Evolutionary conservation across 2,329 filamentous ascomycete genomes (phyloP).

Genomic region (Ilyonectria destructans): DNA sequence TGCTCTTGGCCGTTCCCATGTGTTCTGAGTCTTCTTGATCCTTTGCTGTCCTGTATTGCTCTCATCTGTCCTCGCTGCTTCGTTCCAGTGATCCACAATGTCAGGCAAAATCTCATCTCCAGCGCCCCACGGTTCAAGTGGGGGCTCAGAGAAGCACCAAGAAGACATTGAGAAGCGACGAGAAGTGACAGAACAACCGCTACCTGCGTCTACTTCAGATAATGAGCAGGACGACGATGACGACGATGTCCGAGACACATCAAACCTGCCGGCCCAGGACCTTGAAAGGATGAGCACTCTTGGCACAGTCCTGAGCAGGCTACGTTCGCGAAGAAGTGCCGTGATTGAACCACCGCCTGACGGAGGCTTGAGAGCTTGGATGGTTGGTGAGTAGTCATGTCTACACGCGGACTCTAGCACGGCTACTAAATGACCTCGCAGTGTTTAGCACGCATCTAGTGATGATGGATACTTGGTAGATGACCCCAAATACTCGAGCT

Average conservation of each 20-base stretch:
- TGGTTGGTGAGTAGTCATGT: conserved; percentile 54
- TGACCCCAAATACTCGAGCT: not conserved
- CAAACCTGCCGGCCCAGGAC: conserved; percentile 7
- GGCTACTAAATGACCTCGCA: conserved; percentile 8
- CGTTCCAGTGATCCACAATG: conserved; percentile 12
- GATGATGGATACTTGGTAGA: conserved; percentile 66
- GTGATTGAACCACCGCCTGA: conserved; percentile 64
- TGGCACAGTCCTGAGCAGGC: conserved; percentile 21
- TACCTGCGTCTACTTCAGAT: not conserved
- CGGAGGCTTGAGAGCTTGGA: conserved; percentile 65
- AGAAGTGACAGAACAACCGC: conserved; percentile 11
- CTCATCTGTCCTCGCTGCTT: not conserved
- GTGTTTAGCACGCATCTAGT: conserved; percentile 58
- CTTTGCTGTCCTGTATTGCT: not conserved
- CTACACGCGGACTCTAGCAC: not conserved
- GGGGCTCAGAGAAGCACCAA: conserved; percentile 15
- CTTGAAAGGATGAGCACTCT: conserved; percentile 26
- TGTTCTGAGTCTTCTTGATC: not conserved
- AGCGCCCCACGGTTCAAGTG: conserved; percentile 5
- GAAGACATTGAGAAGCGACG: conserved; percentile 17
- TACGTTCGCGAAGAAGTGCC: conserved; percentile 15
- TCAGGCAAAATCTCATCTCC: not conserved
- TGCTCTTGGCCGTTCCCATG: not conserved
- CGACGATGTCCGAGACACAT: conserved; percentile 4
- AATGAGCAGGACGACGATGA: not conserved